These are phyloP conservation scores for Eutrema heterophyllum DNA, from an alignment of 345 rosid species.

Conservation along the genomic window DNA sequence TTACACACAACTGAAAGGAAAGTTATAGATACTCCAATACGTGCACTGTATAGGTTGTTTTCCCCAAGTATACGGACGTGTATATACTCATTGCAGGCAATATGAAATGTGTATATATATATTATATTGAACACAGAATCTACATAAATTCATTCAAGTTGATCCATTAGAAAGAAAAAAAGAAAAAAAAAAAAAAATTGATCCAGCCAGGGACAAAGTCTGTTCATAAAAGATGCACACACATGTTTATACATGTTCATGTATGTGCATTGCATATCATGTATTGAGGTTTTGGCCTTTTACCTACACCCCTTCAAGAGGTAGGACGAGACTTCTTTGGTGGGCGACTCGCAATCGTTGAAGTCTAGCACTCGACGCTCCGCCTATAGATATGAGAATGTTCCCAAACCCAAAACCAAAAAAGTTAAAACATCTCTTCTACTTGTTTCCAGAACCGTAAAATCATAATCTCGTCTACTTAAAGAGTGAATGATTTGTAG, in stretches of 20 bases:
- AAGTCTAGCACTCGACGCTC: constrained; percentile 87
- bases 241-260: constrained; percentile 28
- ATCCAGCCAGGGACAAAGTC: neutral
- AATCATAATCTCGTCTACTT: neutral
- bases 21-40: constrained; percentile 5
- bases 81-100: neutral
- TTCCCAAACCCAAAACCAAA: neutral
- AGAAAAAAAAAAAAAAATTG: neutral
- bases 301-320: constrained; percentile 46
- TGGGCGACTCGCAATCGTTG: constrained; percentile 84
- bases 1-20: no score
- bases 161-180: neutral
- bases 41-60: constrained; percentile 1
- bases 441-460: neutral
- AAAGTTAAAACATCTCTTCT: neutral
- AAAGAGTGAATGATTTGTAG: neutral
- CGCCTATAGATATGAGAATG: constrained; percentile 26
- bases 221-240: constrained; percentile 20
- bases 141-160: constrained; percentile 18
- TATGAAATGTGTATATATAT: constrained; percentile 12
- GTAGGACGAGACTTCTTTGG: constrained; percentile 65
- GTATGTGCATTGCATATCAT: constrained; percentile 8
- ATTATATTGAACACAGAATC: constrained; percentile 14
- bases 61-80: neutral
- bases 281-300: constrained; percentile 6